phyloP scores from a whole-genome alignment of 768 basidiomycete genomes.

The Epithele typhae region DNA sequence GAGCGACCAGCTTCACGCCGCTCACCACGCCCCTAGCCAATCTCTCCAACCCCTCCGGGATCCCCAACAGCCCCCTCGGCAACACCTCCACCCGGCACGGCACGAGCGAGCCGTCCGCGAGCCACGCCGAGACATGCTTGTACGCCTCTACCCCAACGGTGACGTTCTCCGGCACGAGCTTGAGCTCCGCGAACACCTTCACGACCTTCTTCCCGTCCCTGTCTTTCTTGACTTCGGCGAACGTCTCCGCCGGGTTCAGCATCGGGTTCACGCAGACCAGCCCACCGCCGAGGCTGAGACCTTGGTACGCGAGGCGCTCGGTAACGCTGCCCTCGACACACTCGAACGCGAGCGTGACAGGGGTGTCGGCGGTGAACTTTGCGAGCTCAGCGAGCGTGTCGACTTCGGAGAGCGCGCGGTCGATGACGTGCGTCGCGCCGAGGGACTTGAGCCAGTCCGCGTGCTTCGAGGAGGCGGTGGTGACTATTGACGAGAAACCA shows the following conservation, averaged over 20 bases:
- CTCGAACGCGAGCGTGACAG: conserved; percentile 17
- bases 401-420: conserved; percentile 7
- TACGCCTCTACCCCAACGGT: conserved; percentile 15
- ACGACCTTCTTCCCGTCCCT: conserved; percentile 12
- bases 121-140: conserved; percentile 9
- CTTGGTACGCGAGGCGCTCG: conserved; percentile 5
- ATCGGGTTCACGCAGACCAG: conserved; percentile 9
- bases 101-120: conserved; percentile 19
- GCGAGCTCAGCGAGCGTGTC: not conserved
- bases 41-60: conserved; percentile 18
- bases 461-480: conserved; percentile 9
- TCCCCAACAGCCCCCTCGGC: conserved; percentile 20
- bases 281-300: conserved; percentile 14
- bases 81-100: conserved; percentile 25
- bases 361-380: not conserved
- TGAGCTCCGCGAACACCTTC: conserved; percentile 9
- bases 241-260: conserved; percentile 1
- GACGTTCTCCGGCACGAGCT: conserved; percentile 5
- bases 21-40: conserved; percentile 19
- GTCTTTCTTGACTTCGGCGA: not conserved
- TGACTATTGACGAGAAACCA: conserved; percentile 22
- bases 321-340: conserved; percentile 13
- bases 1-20: conserved; percentile 22
- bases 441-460: conserved; percentile 13
- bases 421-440: conserved; percentile 24